Base-by-base conservation (phyloP, 768 basidiomycete species). In the Gloeopeniophorella convolvens region DNA sequence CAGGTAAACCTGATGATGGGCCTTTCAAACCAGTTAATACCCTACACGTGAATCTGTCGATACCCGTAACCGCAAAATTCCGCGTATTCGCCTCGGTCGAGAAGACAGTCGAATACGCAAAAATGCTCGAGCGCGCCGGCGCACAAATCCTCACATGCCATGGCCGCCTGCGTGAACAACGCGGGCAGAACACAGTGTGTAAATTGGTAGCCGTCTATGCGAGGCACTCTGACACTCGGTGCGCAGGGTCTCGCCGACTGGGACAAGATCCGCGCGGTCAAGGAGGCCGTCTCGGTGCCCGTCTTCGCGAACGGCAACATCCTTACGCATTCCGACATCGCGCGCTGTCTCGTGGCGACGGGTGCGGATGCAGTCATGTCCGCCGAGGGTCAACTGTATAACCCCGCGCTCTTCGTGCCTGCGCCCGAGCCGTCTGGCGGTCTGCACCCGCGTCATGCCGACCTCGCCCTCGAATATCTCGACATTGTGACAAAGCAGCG, bases 291-390 rank as follows among this genome's bases (percentile, higher is more conserved):
- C 31, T 80, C 79, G 0, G 79, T 99, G 0, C 95, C 94, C 3
- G 93, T 99, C 4, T 89, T 99, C 64, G 94, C 95, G 0, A 99
- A 99, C 65, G 96, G 96, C 24, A 98, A 97, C 65, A 80, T 97
- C 51, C 80, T 97, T 11, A 90, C 83, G 65, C 77, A 85, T 36
- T 75, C 80, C n/a, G 94, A 98, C 66, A 78, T 97, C 40, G 73
- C 76, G 43, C 70, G 72, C 10, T 97, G 93, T 65, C 69, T 99
- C 27, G 75, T 77, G 20, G 78, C 79, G 42, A 99, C 96, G 0
- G 90, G 92, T 12, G 85, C 82, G 5, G 92, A 96, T 60, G 95
- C 82, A 0, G 83, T 98, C 50, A 96, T 97, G 93, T 84, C 82
- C 35, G 96, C 94, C 1, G 96, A 96, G 69, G 94, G 90, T 0